Conservation (phyloP, 2,329 filamentous ascomycete genomes). For the Curvularia spicifera region DNA sequence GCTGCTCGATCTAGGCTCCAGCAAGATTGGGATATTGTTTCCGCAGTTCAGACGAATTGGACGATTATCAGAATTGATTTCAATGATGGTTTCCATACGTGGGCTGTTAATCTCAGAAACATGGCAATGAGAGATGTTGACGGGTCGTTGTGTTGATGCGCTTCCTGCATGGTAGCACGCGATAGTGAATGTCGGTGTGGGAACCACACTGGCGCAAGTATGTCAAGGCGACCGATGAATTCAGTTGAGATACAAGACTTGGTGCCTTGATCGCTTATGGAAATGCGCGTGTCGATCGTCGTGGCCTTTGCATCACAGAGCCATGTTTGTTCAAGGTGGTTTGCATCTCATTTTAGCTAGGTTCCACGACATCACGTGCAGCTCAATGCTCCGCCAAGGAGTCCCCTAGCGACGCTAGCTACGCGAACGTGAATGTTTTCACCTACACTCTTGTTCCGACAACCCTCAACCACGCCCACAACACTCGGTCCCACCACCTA, state of each 20-base stretch:
- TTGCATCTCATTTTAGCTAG: slow-evolving; percentile 11
- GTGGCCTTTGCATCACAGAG: slow-evolving; percentile 8
- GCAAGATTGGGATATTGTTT: neutral
- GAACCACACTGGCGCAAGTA: neutral
- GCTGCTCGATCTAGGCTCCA: neutral
- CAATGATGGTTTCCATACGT: neutral
- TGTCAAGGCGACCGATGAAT: neutral
- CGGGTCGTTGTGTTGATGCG: neutral
- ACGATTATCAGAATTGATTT: neutral
- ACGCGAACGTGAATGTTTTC: slow-evolving; percentile 51
- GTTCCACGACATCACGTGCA: slow-evolving; percentile 35
- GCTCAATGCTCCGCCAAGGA: slow-evolving; percentile 38
- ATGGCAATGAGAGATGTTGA: neutral
- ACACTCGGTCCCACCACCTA: slow-evolving; percentile 24
- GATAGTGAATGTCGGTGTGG: neutral
- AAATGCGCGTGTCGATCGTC: neutral
- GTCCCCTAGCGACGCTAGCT: slow-evolving; percentile 38
- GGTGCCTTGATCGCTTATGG: no score
- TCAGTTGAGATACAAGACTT: neutral
- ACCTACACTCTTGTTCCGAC: slow-evolving; percentile 38
- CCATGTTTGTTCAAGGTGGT: slow-evolving; percentile 18
- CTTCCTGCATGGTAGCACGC: neutral
- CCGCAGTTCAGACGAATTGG: neutral
- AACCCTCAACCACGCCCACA: slow-evolving; percentile 34
- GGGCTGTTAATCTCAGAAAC: neutral